phyloP scores from a whole-genome alignment of 192 early-diverging fungal species.

The Gryganskiella cystojenkinii region DNA sequence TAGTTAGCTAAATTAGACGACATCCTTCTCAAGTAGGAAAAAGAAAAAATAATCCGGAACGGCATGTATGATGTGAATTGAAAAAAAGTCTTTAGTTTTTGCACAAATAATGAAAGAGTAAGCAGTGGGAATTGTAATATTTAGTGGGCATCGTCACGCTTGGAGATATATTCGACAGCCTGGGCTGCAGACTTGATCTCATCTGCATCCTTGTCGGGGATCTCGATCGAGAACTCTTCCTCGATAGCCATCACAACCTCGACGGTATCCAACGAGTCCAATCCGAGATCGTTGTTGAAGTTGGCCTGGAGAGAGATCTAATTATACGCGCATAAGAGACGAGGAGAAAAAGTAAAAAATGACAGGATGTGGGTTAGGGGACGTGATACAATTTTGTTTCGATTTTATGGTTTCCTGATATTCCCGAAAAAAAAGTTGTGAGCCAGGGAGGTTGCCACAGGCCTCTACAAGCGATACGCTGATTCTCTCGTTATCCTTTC shows the following conservation, averaged over 20 bases:
- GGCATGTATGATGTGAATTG: too few relatives aligned
- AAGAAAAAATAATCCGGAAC: too few relatives aligned
- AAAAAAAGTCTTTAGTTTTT: too few relatives aligned
- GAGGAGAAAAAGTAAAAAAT: neutral
- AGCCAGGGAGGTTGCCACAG: too few relatives aligned
- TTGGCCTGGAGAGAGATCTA: conserved; percentile 87
- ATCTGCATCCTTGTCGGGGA: conserved; percentile 97
- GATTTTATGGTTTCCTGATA: too few relatives aligned
- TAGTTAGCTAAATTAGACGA: too few relatives aligned
- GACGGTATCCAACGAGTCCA: conserved; percentile 97
- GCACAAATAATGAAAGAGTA: neutral
- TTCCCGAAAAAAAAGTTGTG: too few relatives aligned
- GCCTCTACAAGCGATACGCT: too few relatives aligned
- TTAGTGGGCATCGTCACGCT: conserved; percentile 81
- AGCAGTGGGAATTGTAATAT: conserved; percentile 7
- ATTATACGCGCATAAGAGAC: too few relatives aligned
- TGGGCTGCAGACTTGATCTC: conserved; percentile 90
- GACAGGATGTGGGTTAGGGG: neutral
- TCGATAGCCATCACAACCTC: conserved; percentile 99
- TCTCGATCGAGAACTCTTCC: conserved; percentile 99
- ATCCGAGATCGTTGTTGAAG: conserved; percentile 93
- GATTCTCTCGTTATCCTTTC: too few relatives aligned
- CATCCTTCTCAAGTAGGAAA: too few relatives aligned
- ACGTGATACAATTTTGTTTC: neutral
- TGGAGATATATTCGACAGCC: conserved; percentile 87